Base-by-base conservation (phyloP, 495 filamentous ascomycete genomes). In the Talaromyces trachyspermus region DNA sequence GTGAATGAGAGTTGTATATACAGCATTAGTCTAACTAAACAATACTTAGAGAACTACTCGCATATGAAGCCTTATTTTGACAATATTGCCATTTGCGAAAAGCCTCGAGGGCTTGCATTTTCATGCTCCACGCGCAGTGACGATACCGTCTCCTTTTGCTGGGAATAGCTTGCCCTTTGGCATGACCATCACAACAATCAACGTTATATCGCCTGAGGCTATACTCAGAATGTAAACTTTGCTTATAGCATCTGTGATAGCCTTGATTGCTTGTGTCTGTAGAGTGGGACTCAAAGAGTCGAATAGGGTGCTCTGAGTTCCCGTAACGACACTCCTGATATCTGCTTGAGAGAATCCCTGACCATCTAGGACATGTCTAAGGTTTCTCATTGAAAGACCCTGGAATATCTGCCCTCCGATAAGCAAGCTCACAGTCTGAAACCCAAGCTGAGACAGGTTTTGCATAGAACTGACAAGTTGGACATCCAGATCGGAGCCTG, bases 291-390 rank as follows among this genome's bases (percentile, higher is more conserved):
- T 22, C 24, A 11, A 24, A 14, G 5, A 19, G n/a, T 23, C 23
- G 24, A 12, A 24, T 25, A 5, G 23, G 38, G 9, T 41, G 20
- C 11, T 19, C 15, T 14, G 20, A 22, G 20, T 10, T 2, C 38
- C 38, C 14, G 62, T 59, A 14, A 77, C 78, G 11, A 74, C 49
- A 14, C 19, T 24, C 40, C 46, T 48, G 11, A 54, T 41, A 6
- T 40, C 25, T 18, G 25, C 39, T 33, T 33, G 22, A 17, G 41
- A 43, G 17, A 27, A 43, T 4, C 20, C 41, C 18, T 8, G 41
- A 5, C 22, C 41, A 43, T 18, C 6, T 15, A 43, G n/a, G 41
- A 27, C 41, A 0, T 12, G 22, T 4, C 14, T n/a, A 12, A 43
- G 11, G 17, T 43, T 27, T 12, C 14, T 43, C 22, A 43, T 27